These are phyloP conservation scores for Simmondsia chinensis DNA, from an alignment of 148 eudicot species.

Conservation along the genomic window DNA sequence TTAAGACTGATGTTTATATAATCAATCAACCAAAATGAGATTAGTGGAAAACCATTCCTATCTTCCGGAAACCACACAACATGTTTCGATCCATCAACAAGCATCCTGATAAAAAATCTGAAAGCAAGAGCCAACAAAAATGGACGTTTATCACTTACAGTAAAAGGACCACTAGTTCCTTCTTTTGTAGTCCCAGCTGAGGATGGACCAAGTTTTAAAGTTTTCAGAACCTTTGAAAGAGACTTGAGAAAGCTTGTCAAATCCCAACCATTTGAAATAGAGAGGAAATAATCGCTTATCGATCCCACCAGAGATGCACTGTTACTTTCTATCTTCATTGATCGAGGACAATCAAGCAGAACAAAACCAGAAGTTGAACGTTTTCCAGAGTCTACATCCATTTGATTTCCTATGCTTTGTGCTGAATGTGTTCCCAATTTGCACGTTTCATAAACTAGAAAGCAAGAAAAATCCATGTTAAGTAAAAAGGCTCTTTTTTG, in stretches of 20 bases:
- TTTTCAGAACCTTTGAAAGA: conserved; percentile 74
- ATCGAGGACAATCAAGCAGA: conserved; percentile 77
- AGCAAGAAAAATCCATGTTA: conserved; percentile 1
- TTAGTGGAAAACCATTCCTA: too few relatives aligned
- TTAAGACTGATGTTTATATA: too few relatives aligned
- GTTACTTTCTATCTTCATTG: conserved; percentile 71
- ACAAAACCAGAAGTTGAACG: conserved; percentile 83
- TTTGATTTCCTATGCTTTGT: conserved; percentile 62
- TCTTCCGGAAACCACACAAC: too few relatives aligned
- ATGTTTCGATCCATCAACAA: neutral
- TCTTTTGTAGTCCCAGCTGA: conserved; percentile 55
- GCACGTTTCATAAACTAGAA: conserved; percentile 87
- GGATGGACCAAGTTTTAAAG: conserved; percentile 58
- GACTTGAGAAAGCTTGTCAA: conserved; percentile 76
- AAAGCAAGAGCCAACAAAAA: neutral
- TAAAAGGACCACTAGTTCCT: conserved; percentile 62
- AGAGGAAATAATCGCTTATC: conserved; percentile 83
- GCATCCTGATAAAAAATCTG: neutral
- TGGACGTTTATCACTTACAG: conserved; percentile 36
- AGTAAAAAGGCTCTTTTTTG: neutral
- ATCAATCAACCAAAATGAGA: too few relatives aligned
- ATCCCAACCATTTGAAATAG: conserved; percentile 91
- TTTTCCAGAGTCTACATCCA: conserved; percentile 71
- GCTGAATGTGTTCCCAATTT: conserved; percentile 89
- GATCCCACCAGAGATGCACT: conserved; percentile 75